Conservation (phyloP, 2,329 filamentous ascomycete species). For the Zymoseptoria passerinii region DNA sequence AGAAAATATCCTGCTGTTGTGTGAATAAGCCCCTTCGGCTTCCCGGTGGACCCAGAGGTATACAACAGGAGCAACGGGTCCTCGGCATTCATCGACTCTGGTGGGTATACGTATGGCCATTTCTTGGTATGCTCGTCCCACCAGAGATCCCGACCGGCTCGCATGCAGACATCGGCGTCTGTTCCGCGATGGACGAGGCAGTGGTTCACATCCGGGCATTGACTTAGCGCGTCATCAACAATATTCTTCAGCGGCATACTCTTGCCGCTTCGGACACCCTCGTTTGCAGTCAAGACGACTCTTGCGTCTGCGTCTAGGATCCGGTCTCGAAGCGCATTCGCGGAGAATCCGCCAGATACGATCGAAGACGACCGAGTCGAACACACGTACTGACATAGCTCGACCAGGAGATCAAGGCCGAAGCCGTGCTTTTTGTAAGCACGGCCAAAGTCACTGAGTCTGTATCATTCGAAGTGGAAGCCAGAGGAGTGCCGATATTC, state of each 20-base stretch:
- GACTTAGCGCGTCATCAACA: conserved; percentile 65
- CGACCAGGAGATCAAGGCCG: too few relatives aligned
- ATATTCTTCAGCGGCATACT: conserved; percentile 95
- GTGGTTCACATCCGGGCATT: conserved; percentile 32
- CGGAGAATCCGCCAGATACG: conserved; percentile 91
- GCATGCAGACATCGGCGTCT: conserved; percentile 84
- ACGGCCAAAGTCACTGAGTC: too few relatives aligned
- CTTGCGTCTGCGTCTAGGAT: conserved; percentile 79
- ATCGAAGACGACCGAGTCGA: conserved; percentile 47
- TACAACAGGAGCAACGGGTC: conserved; percentile 96
- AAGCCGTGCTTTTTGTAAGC: too few relatives aligned
- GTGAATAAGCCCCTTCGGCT: conserved; percentile 98
- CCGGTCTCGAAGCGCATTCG: conserved; percentile 86
- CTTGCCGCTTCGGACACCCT: conserved; percentile 93
- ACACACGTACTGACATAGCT: conserved; percentile 18
- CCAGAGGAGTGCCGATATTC: too few relatives aligned
- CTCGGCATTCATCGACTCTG: conserved; percentile 81
- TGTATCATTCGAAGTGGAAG: too few relatives aligned
- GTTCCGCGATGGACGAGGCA: conserved; percentile 91
- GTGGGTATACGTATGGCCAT: conserved; percentile 83
- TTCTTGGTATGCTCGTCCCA: conserved; percentile 97
- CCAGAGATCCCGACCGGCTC: conserved; percentile 79
- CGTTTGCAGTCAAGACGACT: conserved; percentile 89
- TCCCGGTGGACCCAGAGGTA: conserved; percentile 93
- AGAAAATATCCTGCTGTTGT: conserved; percentile 90